Evolutionary conservation across 139 green algal genomes (phyloP).

Genomic region (Zygnema cylindricum): DNA sequence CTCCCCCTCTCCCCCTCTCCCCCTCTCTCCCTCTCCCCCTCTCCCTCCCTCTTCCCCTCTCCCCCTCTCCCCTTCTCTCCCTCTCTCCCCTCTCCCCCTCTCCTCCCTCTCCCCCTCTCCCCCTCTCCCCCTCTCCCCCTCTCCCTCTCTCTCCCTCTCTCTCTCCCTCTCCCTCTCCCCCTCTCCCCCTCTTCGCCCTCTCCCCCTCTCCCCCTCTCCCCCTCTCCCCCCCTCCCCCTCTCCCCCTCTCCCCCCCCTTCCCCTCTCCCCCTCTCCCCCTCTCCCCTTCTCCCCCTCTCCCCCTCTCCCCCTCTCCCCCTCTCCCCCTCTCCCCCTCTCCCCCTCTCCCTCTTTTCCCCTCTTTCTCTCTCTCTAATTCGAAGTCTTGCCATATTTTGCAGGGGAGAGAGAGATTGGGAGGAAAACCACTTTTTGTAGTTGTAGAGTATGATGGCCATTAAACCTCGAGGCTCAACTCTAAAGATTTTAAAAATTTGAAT

Average conservation of each 20-base stretch:
- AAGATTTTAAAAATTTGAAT: too few species aligned
- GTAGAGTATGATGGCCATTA: background rate
- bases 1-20: background rate
- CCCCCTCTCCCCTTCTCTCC: background rate
- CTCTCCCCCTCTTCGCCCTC: background rate
- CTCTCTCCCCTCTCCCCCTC: background rate
- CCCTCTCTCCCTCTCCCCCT: background rate
- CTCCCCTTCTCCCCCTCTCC: background rate
- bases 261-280: slow-evolving; percentile 26
- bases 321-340: background rate
- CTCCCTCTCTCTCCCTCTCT: slow-evolving; percentile 17
- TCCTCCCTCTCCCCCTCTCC: background rate
- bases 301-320: background rate
- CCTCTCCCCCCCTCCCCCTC: slow-evolving; percentile 35
- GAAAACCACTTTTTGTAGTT: slow-evolving; percentile 1
- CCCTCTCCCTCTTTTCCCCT: background rate
- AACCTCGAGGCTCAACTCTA: too few species aligned
- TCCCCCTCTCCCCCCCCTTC: slow-evolving; percentile 1
- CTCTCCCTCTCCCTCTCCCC: slow-evolving; percentile 24
- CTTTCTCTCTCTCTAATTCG: too few species aligned
- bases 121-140: background rate
- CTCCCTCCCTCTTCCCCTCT: background rate
- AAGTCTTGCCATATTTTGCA: background rate
- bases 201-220: slow-evolving; percentile 8
- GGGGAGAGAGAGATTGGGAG: background rate